Evolutionary conservation across 2,329 filamentous ascomycete species (phyloP), one percentile per base, ranked within the genome.

Genomic region (Kalmusia sp.): DNA sequence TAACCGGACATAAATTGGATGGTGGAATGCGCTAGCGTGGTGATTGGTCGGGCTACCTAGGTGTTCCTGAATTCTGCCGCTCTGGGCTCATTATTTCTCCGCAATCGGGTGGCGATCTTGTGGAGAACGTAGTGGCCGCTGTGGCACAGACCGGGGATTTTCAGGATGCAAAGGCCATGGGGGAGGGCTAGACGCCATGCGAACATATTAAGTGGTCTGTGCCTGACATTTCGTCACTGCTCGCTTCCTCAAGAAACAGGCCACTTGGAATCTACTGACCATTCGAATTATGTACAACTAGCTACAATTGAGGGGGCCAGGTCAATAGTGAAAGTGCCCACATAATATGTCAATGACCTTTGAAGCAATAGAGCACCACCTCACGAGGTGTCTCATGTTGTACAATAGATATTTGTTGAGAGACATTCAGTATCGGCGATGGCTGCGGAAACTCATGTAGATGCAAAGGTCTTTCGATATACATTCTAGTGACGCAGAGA

Each of bases 31-130:
- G 43, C 43, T 46, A 35, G 30, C 12, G 30, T 11, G 27, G 7
- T 24, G 12, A 35, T 46, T 46, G 43, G 43, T n/a, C 19, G 21
- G 30, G 19, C 27, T 24, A 46, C 19, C 25, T 40, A 24, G 38
- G 15, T 6, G 38, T 40, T 35, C 30, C 19, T 46, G 43, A 24
- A 46, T 46, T 46, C 25, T 46, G 17, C 43, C 43, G 43, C 27
- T 38, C 35, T 38, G n/a, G 19, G 15, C 5, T 33, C 6, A 21
- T 25, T 46, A 46, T 25, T 46, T 35, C 43, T 46, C 43, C 30
- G 30, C 43, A 17, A 46, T 25, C 21, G 9, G 43, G 30, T 8
- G 15, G 2, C 35, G 35, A 38, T 43, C 25, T 27, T 30, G 25
- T 43, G 39, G 39, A 43, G 39, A n/a, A n/a, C n/a, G n/a, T 31